Evolutionary conservation across 208 protist genomes (phyloP).

Genomic region (Leptomonas seymouri): DNA sequence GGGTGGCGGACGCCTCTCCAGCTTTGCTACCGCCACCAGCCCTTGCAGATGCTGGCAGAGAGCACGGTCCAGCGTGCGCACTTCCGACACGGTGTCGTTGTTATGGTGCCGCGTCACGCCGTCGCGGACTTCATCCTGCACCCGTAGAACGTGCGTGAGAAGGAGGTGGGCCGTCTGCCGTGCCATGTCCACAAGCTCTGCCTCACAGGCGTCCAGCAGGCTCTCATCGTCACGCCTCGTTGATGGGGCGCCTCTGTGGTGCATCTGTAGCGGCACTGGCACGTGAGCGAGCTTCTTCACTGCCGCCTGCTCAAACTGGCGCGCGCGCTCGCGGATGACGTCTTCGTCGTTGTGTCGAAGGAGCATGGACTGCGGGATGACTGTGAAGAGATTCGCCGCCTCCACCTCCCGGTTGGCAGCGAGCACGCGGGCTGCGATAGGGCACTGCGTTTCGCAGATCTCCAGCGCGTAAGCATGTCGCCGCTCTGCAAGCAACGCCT

Average conservation of each 20-base stretch:
- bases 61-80: slow-evolving; percentile 25
- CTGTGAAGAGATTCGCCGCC: slow-evolving; percentile 38
- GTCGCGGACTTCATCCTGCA: slow-evolving; percentile 6
- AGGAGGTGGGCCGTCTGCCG: slow-evolving; percentile 38
- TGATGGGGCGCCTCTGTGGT: background rate
- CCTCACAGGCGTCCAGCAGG: slow-evolving; percentile 40
- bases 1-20: slow-evolving; percentile 5
- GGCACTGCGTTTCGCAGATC: slow-evolving; percentile 43
- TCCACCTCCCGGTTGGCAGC: slow-evolving; percentile 18
- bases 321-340: slow-evolving; percentile 54
- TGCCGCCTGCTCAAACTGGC: slow-evolving; percentile 51
- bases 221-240: slow-evolving; percentile 13
- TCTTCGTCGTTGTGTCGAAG: slow-evolving; percentile 75
- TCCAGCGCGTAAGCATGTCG: slow-evolving; percentile 10
- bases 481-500: background rate
- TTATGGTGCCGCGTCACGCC: background rate
- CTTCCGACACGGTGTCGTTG: slow-evolving; percentile 31
- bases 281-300: slow-evolving; percentile 13
- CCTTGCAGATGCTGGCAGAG: slow-evolving; percentile 28
- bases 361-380: slow-evolving; percentile 67
- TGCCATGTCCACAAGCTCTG: slow-evolving; percentile 34
- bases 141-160: slow-evolving; percentile 28
- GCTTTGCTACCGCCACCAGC: slow-evolving; percentile 4
- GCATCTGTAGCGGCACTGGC: slow-evolving; percentile 26
- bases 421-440: slow-evolving; percentile 34